Base-by-base conservation (phyloP, 345 rosid species). In the Eucalyptus polyanthemos region DNA sequence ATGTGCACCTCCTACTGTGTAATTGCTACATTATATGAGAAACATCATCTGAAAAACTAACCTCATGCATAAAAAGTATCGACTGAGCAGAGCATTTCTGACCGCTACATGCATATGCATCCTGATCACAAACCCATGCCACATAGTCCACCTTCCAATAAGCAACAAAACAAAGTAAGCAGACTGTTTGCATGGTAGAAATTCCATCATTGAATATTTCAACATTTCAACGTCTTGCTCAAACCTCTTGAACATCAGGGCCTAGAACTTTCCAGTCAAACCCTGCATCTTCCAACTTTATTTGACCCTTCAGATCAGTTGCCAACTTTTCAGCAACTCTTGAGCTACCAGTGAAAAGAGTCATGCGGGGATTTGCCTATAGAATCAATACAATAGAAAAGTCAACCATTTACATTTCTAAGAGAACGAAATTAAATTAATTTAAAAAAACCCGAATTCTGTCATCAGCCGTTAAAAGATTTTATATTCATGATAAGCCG, bases 71-170 rank as follows among this genome's bases (percentile, higher is more conserved):
- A 94, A 98, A 98, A 80, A 98, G 93, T 80, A 98, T 95, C 51
- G 99, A 98, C 88, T 98, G 99, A 80, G 98, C 99, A 88, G 98
- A 97, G 92, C 99, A 97, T 91, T 98, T 98, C 93, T 98, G 99
- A 88, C 99, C 99, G 88, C 99, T 98, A 92, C 99, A 97, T 16
- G 99, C 99, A 90, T 97, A 98, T 17, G 99, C 99, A 93, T 98
- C 99, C 93, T 98, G 99, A 91, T 98, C 99, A 89, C 98, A 98
- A 29, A 95, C 95, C 99, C 99, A 98, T 47, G 99, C 98, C 90
- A 97, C 96, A 45, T 98, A 97, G 92, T 97, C 98, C 90, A 94
- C 96, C 99, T 98, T 91, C 90, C 90, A 93, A 86, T 86, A 91
- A 89, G 50, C 49, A 86, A 86, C 89, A 53, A 54, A 88, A 47